Base-by-base conservation (phyloP, 1,284 basidiomycete species). In the Ustilago curta region DNA sequence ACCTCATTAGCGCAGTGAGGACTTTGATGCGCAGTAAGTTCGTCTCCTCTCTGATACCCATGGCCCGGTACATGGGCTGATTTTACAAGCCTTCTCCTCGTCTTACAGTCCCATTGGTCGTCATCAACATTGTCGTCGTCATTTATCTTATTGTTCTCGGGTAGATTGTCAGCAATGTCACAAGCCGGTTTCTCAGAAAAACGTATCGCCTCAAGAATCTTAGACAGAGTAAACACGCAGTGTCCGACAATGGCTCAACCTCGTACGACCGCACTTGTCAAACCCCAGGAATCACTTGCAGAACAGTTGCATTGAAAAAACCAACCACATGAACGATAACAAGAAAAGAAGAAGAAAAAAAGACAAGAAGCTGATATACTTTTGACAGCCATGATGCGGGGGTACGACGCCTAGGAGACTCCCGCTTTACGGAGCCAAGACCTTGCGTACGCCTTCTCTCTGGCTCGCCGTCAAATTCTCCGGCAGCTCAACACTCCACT, bases 11-110 rank as follows among this genome's bases (percentile, higher is more conserved):
- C 76, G 95, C 95, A 29, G 94, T 97, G 63, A 88, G 95, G 85
- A 97, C 94, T 59, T 88, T 98, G 71, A 92, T 98, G 91, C 90
- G 96, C 85, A 94, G 95, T 98, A 85, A 86, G 90, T 88, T 5
- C 23, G 37, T 37, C 2, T 25, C 49, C 18, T n/a, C 39, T 8
- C 14, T 42, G 8, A 32, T 18, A 6, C 45, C 18, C 12, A n/a
- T 23, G n/a, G n/a, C n/a, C 14, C 21, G 40, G 7, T 21, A 51
- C 2, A 25, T 21, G 27, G 32, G 37, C 21, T 11, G 19, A 37
- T 37, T 37, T 35, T 12, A 8, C 27, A 9, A 16, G n/a, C 18
- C 8, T 19, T 7, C 51, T 27, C 9, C 21, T n/a, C 9, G 11
- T 12, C 29, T 23, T 29, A 61, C 68, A 79, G 78, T 79, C 27